Base-by-base conservation (phyloP, 345 rosid genomes). In the Populus simonii region DNA sequence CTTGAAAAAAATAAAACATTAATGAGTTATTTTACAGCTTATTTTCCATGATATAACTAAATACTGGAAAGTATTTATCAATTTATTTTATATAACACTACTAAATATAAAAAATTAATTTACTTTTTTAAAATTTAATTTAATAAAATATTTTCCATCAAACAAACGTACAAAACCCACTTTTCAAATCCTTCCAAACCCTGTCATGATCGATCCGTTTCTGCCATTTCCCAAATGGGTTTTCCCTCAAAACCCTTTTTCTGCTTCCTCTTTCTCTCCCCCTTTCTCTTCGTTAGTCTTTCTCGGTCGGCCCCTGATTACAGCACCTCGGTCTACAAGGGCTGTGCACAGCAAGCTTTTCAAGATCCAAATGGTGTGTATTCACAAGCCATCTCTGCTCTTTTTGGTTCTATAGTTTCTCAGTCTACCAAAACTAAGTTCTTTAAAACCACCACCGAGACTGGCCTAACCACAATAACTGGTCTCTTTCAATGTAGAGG, bases 401-500 rank as follows among this genome's bases (percentile, higher is more conserved):
- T 96, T 74, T 92, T 89, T 77, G 94, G 94, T 57, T 86, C 97
- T 67, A 69, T 96, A 80, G 97, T 96, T 77, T 76, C 91, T 13
- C 97, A 92, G 76, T 92, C 97, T 68, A 88, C 93, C 25, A 93
- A 91, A 81, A 76, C 90, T 59, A 93, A 88, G 84, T 96, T 93
- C 88, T 96, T 77, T 84, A 90, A 96, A 74, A 90, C 97, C 78
- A 90, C 98, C 17, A 78, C 95, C 1, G 98, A 96, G 1, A 84
- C 92, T 1, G 89, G 89, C 80, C 96, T 89, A 78, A 87, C 91
- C 31, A 80, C 86, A 62, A 92, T 96, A 53, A 91, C 90, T 55
- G 99, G 99, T 29, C 90, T 96, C n/a, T 96, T 93, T 71, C 98
- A 96, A 81, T 96, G 99, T 73, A 87, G 98, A 80, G 99, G 98